Evolutionary conservation across 805 yeast species (phyloP), one percentile per base, ranked within the genome.

Genomic region (Wickerhamomyces tratensis): DNA sequence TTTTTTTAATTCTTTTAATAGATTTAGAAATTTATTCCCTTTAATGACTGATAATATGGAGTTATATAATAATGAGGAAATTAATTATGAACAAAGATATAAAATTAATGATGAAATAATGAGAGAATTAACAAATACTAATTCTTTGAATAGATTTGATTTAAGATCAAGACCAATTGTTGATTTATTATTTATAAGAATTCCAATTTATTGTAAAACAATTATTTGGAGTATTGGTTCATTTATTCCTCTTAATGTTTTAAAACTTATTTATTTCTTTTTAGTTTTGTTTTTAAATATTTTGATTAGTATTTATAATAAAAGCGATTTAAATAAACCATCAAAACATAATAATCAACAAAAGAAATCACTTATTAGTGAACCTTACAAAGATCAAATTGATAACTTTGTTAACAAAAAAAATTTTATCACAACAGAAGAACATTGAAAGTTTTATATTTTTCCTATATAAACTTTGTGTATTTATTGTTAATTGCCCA

Each of bases 81-180:
- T 7, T 14, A 9, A n/a, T 13, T 33, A 12, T 11, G 14, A 13
- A 14, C 10, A 13, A 14, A n/a, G 14, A 34, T 13, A 7, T 14
- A 7, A 14, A 14, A 34, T n/a, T 7, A 14, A 34, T 34, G 25
- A 34, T n/a, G 10, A 34, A 15, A 13, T n/a, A 11, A 29, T 29
- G 31, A 29, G 31, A 11, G 31, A 29, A 29, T 11, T 29, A 29
- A 27, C 39, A 27, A 29, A 25, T 25, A 11, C 36, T 14, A 26
- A 34, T 36, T 40, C 37, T 25, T 7, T 35, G 20, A 12, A 35
- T 10, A 29, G 27, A 26, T 38, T 35, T 25, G 39, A 41, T 25
- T 10, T 41, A 8, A 33, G 36, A 5, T 35, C 45, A 25, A 42
- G 44, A 38, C 43, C 45, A 31, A 39, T 41, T 4, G 31, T 46